A percentile compares a stretch with the other conserved stretches of the same genome.
Evolutionary conservation across 2,329 filamentous ascomycete species (phyloP).

Genomic region (Saccharata proteae): DNA sequence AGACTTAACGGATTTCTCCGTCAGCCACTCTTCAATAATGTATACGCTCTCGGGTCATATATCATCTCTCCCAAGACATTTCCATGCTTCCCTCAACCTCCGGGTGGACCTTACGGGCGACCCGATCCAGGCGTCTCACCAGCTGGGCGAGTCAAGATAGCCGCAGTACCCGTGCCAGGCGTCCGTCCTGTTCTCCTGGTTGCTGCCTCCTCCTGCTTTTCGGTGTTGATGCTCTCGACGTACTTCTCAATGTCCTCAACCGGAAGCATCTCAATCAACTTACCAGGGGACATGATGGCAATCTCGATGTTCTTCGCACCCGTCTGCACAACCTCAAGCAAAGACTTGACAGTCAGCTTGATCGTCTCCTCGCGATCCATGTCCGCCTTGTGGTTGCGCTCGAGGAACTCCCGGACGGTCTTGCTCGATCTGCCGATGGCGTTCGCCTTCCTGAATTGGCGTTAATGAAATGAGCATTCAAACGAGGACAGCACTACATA

Average conservation of each 20-base stretch:
- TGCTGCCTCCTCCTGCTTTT: slow-evolving; percentile 97
- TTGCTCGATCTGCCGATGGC: slow-evolving; percentile 97
- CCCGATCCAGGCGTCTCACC: slow-evolving; percentile 26
- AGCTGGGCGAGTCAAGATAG: slow-evolving; percentile 58
- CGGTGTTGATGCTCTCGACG: slow-evolving; percentile 97
- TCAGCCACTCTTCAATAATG: too few species aligned
- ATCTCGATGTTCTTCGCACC: slow-evolving; percentile 99
- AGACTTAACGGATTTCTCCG: too few species aligned
- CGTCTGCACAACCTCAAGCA: slow-evolving; percentile 95
- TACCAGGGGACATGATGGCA: slow-evolving; percentile 90
- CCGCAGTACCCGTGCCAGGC: slow-evolving; percentile 56
- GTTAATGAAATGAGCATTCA: background rate
- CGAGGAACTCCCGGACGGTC: slow-evolving; percentile 95
- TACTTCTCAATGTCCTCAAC: slow-evolving; percentile 94
- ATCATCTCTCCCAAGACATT: too few species aligned
- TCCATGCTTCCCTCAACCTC: slow-evolving; percentile 1
- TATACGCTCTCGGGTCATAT: too few species aligned
- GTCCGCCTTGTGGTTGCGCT: slow-evolving; percentile 96
- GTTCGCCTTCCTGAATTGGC: slow-evolving; percentile 76
- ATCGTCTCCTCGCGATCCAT: slow-evolving; percentile 97
- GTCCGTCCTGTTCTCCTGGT: slow-evolving; percentile 66
- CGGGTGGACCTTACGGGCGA: slow-evolving; percentile 8
- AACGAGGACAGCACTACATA: slow-evolving; percentile 33
- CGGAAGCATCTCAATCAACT: slow-evolving; percentile 83
- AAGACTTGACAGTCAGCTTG: slow-evolving; percentile 92